phyloP scores from a whole-genome alignment of 805 yeast species.

The Metschnikowia sp. region DNA sequence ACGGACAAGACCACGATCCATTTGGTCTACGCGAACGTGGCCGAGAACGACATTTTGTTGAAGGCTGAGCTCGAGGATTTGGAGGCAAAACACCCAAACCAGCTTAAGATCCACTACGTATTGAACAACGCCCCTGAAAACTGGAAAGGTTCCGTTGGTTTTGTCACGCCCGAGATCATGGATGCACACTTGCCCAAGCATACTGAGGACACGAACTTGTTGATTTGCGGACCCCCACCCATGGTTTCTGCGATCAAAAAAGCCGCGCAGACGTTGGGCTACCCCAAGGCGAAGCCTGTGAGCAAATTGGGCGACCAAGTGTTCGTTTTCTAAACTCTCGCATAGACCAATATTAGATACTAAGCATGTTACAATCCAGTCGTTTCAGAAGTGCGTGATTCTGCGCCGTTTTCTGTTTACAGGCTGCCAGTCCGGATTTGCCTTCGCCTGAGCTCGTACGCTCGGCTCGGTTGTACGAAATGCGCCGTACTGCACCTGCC shows the following conservation, averaged over 20 bases:
- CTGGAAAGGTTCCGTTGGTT: conserved; percentile 81
- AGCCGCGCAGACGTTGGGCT: conserved; percentile 72
- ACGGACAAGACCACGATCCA: conserved; percentile 72
- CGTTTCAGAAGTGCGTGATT: not conserved
- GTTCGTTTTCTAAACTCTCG: conserved; percentile 61
- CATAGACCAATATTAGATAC: not conserved
- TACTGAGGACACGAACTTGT: conserved; percentile 58
- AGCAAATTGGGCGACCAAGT: conserved; percentile 88
- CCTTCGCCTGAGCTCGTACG: not conserved
- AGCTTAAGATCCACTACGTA: conserved; percentile 65
- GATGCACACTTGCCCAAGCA: conserved; percentile 60
- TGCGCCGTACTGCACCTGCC: not conserved
- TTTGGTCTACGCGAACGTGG: conserved; percentile 77
- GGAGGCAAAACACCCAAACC: conserved; percentile 51
- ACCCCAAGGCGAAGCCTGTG: conserved; percentile 79
- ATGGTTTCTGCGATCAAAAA: conserved; percentile 84
- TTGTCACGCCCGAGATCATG: conserved; percentile 72
- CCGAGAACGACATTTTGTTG: conserved; percentile 75
- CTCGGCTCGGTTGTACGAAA: no score
- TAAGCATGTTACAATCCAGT: not conserved
- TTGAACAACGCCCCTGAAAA: conserved; percentile 67
- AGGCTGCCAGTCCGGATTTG: not conserved
- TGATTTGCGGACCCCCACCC: conserved; percentile 93
- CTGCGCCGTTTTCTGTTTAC: not conserved
- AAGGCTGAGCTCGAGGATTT: conserved; percentile 74